Conservation (phyloP, 768 basidiomycete species). For the Leccinum imitatum region DNA sequence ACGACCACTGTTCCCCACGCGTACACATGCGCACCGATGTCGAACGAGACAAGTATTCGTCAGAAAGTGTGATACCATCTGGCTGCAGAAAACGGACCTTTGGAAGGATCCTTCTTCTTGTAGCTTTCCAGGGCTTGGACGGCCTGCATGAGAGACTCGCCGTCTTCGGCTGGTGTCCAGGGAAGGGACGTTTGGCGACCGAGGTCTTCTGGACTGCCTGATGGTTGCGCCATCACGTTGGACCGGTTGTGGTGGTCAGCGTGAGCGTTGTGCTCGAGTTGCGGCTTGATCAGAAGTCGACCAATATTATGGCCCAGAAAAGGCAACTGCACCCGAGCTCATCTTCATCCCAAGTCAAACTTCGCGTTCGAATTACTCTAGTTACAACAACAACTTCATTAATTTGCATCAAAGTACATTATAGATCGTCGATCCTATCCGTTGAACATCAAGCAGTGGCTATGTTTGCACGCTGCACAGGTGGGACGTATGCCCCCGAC, state of each 20-base stretch:
- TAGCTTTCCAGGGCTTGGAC: slow-evolving; percentile 79
- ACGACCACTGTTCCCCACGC: slow-evolving; percentile 70
- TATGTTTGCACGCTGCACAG: background rate
- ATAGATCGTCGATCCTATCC: background rate
- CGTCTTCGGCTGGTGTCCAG: slow-evolving; percentile 34
- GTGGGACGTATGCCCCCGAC: slow-evolving; percentile 38
- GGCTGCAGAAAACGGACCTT: slow-evolving; percentile 47
- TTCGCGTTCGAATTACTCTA: background rate
- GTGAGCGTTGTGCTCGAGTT: background rate
- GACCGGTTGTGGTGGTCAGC: slow-evolving; percentile 8
- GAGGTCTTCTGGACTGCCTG: slow-evolving; percentile 36
- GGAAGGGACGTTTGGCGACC: slow-evolving; percentile 31
- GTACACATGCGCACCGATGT: background rate
- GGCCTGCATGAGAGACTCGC: slow-evolving; percentile 43
- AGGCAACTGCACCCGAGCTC: slow-evolving; percentile 5
- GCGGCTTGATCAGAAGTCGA: background rate
- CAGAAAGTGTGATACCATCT: background rate
- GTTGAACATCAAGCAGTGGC: slow-evolving; percentile 2
- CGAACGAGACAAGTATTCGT: background rate
- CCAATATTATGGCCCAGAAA: slow-evolving; percentile 8
- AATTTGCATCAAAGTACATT: background rate
- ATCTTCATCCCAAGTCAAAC: background rate
- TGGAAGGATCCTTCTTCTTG: slow-evolving; percentile 81
- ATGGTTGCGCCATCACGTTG: slow-evolving; percentile 28
- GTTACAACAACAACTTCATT: background rate